Evolutionary conservation across 176 grass and related monocot species (phyloP).

Genomic region (Carex kokanica): DNA sequence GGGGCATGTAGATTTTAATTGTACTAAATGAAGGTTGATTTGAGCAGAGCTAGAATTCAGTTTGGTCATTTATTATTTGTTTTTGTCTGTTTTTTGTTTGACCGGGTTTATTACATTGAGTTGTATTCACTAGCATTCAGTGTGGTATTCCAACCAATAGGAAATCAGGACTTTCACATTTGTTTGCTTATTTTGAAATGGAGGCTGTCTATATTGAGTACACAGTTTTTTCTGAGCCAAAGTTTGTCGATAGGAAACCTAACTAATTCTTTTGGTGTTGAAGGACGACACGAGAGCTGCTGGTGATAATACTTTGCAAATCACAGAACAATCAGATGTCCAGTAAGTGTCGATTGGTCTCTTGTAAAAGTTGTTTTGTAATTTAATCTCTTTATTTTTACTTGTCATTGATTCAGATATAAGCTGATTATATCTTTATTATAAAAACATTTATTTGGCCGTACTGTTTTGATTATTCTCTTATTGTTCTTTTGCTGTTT

Average conservation of each 20-base stretch:
- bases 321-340: background rate
- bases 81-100: background rate
- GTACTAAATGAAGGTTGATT: background rate
- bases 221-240: background rate
- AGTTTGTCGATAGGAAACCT: background rate
- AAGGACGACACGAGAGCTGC: constrained; percentile 7
- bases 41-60: background rate
- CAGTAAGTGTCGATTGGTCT: constrained; percentile 12
- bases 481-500: background rate
- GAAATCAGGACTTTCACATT: background rate
- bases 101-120: background rate
- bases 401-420: background rate
- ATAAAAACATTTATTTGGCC: background rate
- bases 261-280: background rate
- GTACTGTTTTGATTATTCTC: background rate
- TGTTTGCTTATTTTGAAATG: background rate
- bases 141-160: background rate
- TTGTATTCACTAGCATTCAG: background rate
- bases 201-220: background rate
- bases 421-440: constrained; percentile 18
- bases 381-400: constrained; percentile 5
- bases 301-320: background rate
- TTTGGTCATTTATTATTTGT: background rate
- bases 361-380: background rate
- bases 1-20: background rate